Evolutionary conservation across 345 rosid genomes (phyloP).

Genomic region (Eucalyptus regnans): DNA sequence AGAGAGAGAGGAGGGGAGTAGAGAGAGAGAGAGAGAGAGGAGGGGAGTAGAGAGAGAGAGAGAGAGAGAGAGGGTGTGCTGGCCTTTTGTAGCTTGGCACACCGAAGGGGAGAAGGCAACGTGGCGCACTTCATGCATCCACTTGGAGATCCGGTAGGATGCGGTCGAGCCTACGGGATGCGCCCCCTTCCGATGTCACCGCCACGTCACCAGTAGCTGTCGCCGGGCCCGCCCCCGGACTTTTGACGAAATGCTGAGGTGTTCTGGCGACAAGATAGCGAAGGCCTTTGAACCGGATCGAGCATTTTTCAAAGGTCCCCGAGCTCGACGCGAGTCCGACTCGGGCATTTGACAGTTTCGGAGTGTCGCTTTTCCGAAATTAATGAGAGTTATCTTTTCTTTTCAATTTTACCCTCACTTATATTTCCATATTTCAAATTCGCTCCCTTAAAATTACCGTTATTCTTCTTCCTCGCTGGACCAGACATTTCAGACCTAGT

Average conservation of each 20-base stretch:
- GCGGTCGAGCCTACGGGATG: neutral
- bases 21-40: neutral
- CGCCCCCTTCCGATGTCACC: neutral
- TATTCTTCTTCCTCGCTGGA: no score
- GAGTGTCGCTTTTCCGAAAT: neutral
- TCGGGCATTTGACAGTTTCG: neutral
- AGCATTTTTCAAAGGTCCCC: neutral
- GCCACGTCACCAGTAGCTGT: neutral
- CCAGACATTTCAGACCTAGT: neutral
- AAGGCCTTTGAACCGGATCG: neutral
- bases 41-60: neutral
- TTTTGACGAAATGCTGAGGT: neutral
- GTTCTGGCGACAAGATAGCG: neutral
- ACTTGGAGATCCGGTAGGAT: neutral
- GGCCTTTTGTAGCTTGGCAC: neutral
- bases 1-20: neutral
- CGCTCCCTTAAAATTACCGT: neutral
- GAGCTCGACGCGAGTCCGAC: neutral
- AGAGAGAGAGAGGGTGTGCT: neutral
- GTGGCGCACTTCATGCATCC: neutral
- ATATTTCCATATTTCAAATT: neutral
- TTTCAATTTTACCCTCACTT: neutral
- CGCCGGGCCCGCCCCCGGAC: neutral
- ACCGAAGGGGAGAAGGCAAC: neutral
- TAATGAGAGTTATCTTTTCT: neutral